Base-by-base conservation (phyloP, 169 alveolate species). In the Plasmodium sp. region DNA sequence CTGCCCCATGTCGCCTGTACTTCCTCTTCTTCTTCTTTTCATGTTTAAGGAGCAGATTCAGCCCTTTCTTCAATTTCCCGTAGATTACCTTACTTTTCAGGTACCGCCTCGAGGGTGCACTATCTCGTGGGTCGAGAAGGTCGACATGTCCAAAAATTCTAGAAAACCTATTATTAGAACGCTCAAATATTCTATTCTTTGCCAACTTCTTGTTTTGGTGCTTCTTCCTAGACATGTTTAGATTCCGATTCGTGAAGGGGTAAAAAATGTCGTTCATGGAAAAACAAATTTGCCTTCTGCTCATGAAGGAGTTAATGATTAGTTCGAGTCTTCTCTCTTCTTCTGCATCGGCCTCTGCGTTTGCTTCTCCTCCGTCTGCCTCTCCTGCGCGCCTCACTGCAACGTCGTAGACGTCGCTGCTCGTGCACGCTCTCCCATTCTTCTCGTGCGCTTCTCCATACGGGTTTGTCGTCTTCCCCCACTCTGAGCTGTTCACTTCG, bases 231-330 rank as follows among this genome's bases (percentile, higher is more conserved):
- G 51, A 62, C 14, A 80, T 36, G 72, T 88, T 14, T 6, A 88
- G 18, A 34, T 79, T 56, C 73, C 73, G 58, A 48, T 14, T 62
- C 0, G 90, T 88, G 81, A 79, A 88, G 12, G 94, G 94, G 27
- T 88, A 88, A 88, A 79, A 88, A 36, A 88, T 79, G 27, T 88
- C 94, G 67, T 79, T 88, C 88, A 77, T 39, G 3, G 58, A 75
- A 79, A 88, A 88, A 56, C 5, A 58, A 18, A 88, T 58, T 58
- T 88, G 81, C 12, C 79, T 79, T 5, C 71, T 88, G 39, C 43
- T n/a, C 58, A 88, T 7, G 79, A 79, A 88, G 2, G 39, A 39
- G 10, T 88, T 81, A 43, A 88, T 88, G 34, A 88, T 79, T 88
- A 77, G 22, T 36, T 39, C 67, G 45, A 88, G 62, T 58, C 48